Evolutionary conservation across 108 stramenopile species (phyloP).

Genomic region (Skeletonema costatum): DNA sequence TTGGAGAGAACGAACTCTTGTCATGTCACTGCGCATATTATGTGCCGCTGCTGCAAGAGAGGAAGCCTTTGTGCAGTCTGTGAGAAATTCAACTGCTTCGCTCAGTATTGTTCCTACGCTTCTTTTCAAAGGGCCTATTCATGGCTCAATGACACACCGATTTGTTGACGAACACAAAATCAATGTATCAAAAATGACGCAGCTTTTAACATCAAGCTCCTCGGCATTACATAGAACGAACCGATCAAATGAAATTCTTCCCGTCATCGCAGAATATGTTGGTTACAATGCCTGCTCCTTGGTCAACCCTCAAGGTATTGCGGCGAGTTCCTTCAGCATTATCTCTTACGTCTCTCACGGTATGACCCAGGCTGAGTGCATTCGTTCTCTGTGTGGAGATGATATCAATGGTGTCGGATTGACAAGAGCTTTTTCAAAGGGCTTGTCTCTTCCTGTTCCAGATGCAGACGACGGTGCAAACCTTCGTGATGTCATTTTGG

Average conservation of each 20-base stretch:
- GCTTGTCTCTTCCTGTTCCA: slow-evolving; percentile 48
- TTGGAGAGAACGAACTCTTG: slow-evolving; percentile 62
- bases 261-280: slow-evolving; percentile 44
- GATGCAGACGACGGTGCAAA: slow-evolving; percentile 24
- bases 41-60: slow-evolving; percentile 73
- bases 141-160: slow-evolving; percentile 44
- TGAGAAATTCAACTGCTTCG: slow-evolving; percentile 16
- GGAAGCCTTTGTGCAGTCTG: slow-evolving; percentile 52
- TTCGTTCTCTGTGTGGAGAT: slow-evolving; percentile 33
- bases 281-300: slow-evolving; percentile 45
- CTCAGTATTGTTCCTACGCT: slow-evolving; percentile 49
- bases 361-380: slow-evolving; percentile 28
- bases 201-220: slow-evolving; percentile 13
- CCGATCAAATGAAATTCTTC: slow-evolving; percentile 38
- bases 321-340: slow-evolving; percentile 32
- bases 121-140: slow-evolving; percentile 45
- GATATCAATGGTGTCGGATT: slow-evolving; percentile 20
- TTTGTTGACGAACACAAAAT: slow-evolving; percentile 39
- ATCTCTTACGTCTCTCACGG: slow-evolving; percentile 42
- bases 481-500: slow-evolving; percentile 39
- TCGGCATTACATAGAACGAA: slow-evolving; percentile 10
- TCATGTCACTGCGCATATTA: slow-evolving; percentile 62
- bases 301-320: slow-evolving; percentile 34
- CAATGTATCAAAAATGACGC: slow-evolving; percentile 26
- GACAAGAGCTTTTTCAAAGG: slow-evolving; percentile 44